These are phyloP conservation scores for Trichoderma afroharzianum DNA, from an alignment of 2,329 filamentous ascomycete species.

Conservation along the genomic window DNA sequence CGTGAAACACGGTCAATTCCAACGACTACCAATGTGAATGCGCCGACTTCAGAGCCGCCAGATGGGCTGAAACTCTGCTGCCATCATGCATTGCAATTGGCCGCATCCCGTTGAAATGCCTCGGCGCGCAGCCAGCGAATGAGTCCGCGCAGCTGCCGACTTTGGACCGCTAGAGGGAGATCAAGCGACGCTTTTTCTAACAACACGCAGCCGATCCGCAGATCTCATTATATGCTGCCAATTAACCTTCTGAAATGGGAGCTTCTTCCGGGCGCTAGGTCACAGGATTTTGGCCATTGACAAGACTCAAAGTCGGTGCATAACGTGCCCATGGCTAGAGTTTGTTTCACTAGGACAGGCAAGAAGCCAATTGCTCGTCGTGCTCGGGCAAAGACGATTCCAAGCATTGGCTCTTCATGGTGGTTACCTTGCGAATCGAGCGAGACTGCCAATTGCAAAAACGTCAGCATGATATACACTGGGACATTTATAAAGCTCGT, in stretches of 20 bases:
- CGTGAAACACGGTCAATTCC: not conserved
- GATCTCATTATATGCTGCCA: constrained; percentile 2
- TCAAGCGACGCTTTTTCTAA: not conserved
- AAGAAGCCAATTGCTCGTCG: not conserved
- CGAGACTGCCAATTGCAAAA: not conserved
- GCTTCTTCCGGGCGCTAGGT: constrained; percentile 15
- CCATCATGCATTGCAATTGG: not conserved
- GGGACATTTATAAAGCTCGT: not conserved
- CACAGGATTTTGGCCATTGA: not conserved
- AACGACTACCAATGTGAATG: not conserved
- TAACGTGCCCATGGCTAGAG: not conserved
- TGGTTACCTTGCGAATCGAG: not conserved
- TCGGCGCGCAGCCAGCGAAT: not conserved
- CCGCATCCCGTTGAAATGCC: not conserved
- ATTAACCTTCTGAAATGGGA: constrained; percentile 17
- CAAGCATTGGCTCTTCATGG: not conserved
- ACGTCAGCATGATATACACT: not conserved
- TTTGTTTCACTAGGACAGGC: not conserved
- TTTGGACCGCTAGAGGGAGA: not conserved
- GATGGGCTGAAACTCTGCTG: not conserved
- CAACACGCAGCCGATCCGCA: constrained; percentile 7
- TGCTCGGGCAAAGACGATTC: not conserved
- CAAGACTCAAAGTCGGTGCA: not conserved
- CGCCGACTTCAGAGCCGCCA: not conserved
- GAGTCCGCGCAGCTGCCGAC: not conserved